A percentile compares a stretch with the other conserved stretches of the same genome.
phyloP scores from a whole-genome alignment of 75 land plant species.

The Pseudotsuga menziesii region DNA sequence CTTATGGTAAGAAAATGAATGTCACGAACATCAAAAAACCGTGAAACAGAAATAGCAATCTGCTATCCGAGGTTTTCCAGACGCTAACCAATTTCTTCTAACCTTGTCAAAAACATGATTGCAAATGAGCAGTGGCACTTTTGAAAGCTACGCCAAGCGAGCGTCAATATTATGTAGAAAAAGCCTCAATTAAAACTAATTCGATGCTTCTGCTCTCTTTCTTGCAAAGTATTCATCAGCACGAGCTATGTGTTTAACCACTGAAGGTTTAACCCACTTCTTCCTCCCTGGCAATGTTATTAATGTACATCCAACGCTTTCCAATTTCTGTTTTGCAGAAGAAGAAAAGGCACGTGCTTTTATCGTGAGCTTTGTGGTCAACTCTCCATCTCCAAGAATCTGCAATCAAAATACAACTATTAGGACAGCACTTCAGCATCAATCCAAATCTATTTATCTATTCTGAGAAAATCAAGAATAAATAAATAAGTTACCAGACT shows the following conservation, averaged over 20 bases:
- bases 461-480: not conserved
- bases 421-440: not conserved
- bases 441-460: not conserved
- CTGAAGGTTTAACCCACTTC: constrained; percentile 91
- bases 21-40: too few relatives aligned
- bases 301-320: constrained; percentile 70
- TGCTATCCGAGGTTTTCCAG: too few relatives aligned
- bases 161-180: too few relatives aligned
- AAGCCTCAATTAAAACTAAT: not conserved
- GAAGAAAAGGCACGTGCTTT: constrained; percentile 88
- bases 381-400: constrained; percentile 86
- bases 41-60: too few relatives aligned
- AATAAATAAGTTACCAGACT: not conserved
- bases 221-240: constrained; percentile 92
- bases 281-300: constrained; percentile 76
- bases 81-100: too few relatives aligned
- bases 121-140: too few relatives aligned
- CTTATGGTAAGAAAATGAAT: too few relatives aligned
- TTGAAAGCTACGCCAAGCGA: too few relatives aligned
- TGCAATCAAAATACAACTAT: constrained; percentile 16
- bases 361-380: constrained; percentile 61
- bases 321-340: constrained; percentile 84
- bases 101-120: too few relatives aligned
- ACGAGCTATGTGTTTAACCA: constrained; percentile 64
- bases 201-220: constrained; percentile 64